Percentiles rank a stretch among this genome's conserved stretches.
Conservation (phyloP, 306 rosid genomes). For the Cucurbita moschata region DNA sequence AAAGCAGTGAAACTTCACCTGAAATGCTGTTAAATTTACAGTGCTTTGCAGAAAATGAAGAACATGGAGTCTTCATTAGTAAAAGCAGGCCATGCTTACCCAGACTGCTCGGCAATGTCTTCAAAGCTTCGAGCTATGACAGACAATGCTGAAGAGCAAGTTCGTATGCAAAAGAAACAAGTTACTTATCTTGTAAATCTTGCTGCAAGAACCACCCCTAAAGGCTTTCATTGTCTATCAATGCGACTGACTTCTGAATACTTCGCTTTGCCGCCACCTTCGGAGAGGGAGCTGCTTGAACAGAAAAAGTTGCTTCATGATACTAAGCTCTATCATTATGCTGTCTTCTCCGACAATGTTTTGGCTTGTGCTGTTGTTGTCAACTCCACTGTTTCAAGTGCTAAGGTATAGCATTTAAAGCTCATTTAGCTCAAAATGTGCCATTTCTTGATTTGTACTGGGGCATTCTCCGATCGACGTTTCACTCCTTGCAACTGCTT, state of each 20-base stretch:
- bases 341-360: constrained; percentile 90
- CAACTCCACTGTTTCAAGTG: constrained; percentile 61
- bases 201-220: constrained; percentile 71
- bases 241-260: constrained; percentile 73
- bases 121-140: constrained; percentile 76
- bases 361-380: constrained; percentile 89
- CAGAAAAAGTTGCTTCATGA: constrained; percentile 45
- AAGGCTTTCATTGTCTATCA: constrained; percentile 90
- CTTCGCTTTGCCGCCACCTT: constrained; percentile 54
- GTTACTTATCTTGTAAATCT: constrained; percentile 51
- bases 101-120: constrained; percentile 67
- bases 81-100: constrained; percentile 59
- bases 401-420: constrained; percentile 38
- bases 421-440: neutral
- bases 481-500: too few relatives aligned
- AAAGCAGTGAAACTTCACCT: neutral
- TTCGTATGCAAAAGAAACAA: constrained; percentile 40
- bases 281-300: constrained; percentile 43
- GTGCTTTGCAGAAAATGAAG: constrained; percentile 88
- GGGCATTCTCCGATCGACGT: neutral
- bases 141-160: constrained; percentile 57
- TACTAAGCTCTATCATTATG: constrained; percentile 61
- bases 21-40: constrained; percentile 37
- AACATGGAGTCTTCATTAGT: constrained; percentile 63
- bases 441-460: neutral